Conservation (phyloP, 2,329 filamentous ascomycete species). For the Hypomyces perniciosus region DNA sequence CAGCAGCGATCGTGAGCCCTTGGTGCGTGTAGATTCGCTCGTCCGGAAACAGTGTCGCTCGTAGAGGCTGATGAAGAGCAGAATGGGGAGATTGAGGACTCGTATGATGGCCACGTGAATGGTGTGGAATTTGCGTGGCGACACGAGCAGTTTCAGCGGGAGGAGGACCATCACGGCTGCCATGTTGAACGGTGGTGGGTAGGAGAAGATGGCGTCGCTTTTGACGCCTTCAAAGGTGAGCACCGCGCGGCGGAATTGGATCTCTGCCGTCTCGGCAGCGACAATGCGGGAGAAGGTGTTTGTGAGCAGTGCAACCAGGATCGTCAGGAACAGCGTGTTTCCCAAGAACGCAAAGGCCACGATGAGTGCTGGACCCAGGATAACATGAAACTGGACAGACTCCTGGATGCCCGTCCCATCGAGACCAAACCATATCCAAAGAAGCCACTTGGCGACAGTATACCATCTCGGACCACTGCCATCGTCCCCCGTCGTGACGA, state of each 20-base stretch:
- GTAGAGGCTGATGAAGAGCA: slow-evolving; percentile 55
- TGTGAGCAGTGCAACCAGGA: slow-evolving; percentile 66
- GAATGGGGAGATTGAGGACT: slow-evolving; percentile 55
- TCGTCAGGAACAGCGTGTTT: slow-evolving; percentile 69
- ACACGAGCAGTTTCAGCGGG: slow-evolving; percentile 58
- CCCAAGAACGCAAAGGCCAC: slow-evolving; percentile 67
- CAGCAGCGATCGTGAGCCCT: slow-evolving; percentile 17
- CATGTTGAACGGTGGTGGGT: slow-evolving; percentile 65
- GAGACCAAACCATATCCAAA: slow-evolving; percentile 75
- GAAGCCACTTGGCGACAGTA: slow-evolving; percentile 69
- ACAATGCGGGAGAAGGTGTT: slow-evolving; percentile 68
- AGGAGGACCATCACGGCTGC: slow-evolving; percentile 57
- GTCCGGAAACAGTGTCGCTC: slow-evolving; percentile 39
- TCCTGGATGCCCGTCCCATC: slow-evolving; percentile 54
- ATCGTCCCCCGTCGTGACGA: slow-evolving; percentile 31
- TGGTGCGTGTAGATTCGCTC: slow-evolving; percentile 35
- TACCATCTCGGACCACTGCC: slow-evolving; percentile 31
- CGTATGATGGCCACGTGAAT: slow-evolving; percentile 63
- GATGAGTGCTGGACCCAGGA: slow-evolving; percentile 64
- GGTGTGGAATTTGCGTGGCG: slow-evolving; percentile 62
- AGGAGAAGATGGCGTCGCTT: slow-evolving; percentile 63
- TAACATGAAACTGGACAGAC: slow-evolving; percentile 54
- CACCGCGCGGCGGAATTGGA: slow-evolving; percentile 65
- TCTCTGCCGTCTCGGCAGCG: slow-evolving; percentile 62
- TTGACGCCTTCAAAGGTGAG: slow-evolving; percentile 71